phyloP scores from a whole-genome alignment of 768 basidiomycete genomes.

The Leccinum subgranulosum region DNA sequence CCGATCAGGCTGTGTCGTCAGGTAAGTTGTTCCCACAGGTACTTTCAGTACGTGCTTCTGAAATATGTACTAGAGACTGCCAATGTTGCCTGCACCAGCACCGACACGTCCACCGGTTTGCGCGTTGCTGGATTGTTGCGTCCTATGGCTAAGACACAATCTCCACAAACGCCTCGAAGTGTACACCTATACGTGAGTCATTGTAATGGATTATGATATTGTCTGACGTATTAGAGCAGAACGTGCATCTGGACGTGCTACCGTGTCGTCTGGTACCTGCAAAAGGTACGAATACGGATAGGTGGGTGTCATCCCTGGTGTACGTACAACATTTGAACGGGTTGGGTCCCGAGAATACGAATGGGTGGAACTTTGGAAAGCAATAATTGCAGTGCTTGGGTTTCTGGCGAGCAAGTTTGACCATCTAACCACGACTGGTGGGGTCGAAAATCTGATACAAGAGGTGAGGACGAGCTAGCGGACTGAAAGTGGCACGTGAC shows the following conservation, averaged over 20 bases:
- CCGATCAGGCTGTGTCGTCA: no score
- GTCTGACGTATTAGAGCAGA: slow-evolving; percentile 30
- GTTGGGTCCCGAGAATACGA: slow-evolving; percentile 46
- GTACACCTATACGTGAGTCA: slow-evolving; percentile 51
- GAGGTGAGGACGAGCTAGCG: slow-evolving; percentile 41
- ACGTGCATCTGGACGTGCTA: slow-evolving; percentile 55
- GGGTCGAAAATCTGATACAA: slow-evolving; percentile 49
- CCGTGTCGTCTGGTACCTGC: slow-evolving; percentile 55
- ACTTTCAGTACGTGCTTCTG: no score
- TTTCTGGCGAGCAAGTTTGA: slow-evolving; percentile 58
- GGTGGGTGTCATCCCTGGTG: slow-evolving; percentile 37
- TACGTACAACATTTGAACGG: background rate
- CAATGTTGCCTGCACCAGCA: slow-evolving; percentile 36
- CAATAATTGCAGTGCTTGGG: slow-evolving; percentile 49
- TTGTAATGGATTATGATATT: background rate
- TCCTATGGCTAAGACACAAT: slow-evolving; percentile 70
- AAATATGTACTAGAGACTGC: no score
- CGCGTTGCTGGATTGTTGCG: slow-evolving; percentile 63
- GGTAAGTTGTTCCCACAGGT: no score
- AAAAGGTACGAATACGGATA: slow-evolving; percentile 49
- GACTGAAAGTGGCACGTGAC: background rate
- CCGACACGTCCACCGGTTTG: slow-evolving; percentile 47
- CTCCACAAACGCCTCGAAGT: slow-evolving; percentile 60
- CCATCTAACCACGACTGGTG: slow-evolving; percentile 48
- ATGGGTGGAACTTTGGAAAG: slow-evolving; percentile 65